phyloP scores from a whole-genome alignment of 1,284 basidiomycete species.

The Sporisorium scitamineum region DNA sequence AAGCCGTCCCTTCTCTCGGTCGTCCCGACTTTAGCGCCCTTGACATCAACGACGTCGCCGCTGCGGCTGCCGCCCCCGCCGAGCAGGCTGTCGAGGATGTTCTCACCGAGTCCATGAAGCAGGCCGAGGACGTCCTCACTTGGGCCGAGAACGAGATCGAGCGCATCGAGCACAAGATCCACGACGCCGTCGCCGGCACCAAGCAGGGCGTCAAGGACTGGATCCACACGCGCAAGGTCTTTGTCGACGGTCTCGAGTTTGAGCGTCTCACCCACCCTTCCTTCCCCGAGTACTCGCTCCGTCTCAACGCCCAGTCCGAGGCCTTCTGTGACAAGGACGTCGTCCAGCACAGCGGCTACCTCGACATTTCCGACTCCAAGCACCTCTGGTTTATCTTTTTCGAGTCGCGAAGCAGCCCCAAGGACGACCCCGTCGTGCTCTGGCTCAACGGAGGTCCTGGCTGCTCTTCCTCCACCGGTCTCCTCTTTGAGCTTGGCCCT shows the following conservation, averaged over 20 bases:
- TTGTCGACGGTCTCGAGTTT: conserved; percentile 68
- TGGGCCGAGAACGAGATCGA: conserved; percentile 69
- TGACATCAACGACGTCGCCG: conserved; percentile 32
- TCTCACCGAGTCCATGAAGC: conserved; percentile 64
- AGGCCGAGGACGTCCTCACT: conserved; percentile 35
- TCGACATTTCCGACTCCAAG: conserved; percentile 86
- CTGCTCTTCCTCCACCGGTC: conserved; percentile 68
- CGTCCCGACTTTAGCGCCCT: conserved; percentile 56
- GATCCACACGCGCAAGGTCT: conserved; percentile 70
- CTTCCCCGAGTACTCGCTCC: conserved; percentile 78
- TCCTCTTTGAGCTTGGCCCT: conserved; percentile 89
- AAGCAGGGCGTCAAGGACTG: conserved; percentile 48
- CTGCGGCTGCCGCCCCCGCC: conserved; percentile 40
- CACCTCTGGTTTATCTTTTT: conserved; percentile 92
- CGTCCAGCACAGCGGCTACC: conserved; percentile 84
- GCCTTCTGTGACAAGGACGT: conserved; percentile 82
- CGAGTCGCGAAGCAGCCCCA: conserved; percentile 80
- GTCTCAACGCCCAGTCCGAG: conserved; percentile 71
- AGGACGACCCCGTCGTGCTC: conserved; percentile 82
- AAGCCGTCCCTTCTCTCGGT: conserved; percentile 35
- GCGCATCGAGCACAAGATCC: conserved; percentile 48
- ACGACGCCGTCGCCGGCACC: conserved; percentile 32
- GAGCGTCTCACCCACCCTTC: conserved; percentile 80
- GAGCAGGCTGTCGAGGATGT: conserved; percentile 72
- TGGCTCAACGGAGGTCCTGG: conserved; percentile 90